Evolutionary conservation across 192 early-diverging fungal species (phyloP), one percentile per base, ranked within the genome.

Genomic region (Geosiphon pyriformis): DNA sequence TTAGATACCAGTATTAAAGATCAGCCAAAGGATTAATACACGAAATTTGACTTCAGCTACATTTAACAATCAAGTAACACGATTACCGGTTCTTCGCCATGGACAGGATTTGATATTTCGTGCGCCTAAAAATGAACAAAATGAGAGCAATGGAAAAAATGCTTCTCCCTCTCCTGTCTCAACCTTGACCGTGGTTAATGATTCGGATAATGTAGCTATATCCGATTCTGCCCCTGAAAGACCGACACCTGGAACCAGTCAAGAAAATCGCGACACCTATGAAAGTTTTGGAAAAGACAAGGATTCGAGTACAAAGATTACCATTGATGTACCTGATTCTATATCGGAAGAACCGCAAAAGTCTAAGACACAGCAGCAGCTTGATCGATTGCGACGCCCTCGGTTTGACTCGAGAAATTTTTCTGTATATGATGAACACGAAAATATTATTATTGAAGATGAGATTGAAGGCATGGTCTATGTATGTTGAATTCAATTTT

Each of bases 341-440:
- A 15, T 6, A 42, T 42, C 37, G 15, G 37, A 15, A 42, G 7
- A 6, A 42, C 7, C 6, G 15, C 37, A 6, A 42, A 15, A 15
- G 7, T 42, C 37, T 42, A 6, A 15, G 7, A 42, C 15, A 42
- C 37, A 42, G 15, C n/a, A n/a, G n/a, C n/a, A n/a, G n/a, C n/a
- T n/a, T n/a, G n/a, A n/a, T n/a, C n/a, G n/a, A n/a, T n/a, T n/a
- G n/a, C n/a, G n/a, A n/a, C n/a, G n/a, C n/a, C n/a, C n/a, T n/a
- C 37, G 37, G 6, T 15, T 42, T 42, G 6, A 42, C 15, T 10
- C 15, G 15, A 15, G 37, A 55, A 29, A 55, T 20, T 55, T 27
- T 55, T 27, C 53, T 55, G 27, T 55, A 23, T 55, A 26, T 55
- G 53, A 55, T 55, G 53, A 55, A 55, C 20, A 55, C 11, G 53